Percentiles rank a stretch among this genome's conserved stretches.
These are phyloP conservation scores for Clavariopsis aquatica DNA, from an alignment of 495 filamentous ascomycete genomes.

Conservation along the genomic window DNA sequence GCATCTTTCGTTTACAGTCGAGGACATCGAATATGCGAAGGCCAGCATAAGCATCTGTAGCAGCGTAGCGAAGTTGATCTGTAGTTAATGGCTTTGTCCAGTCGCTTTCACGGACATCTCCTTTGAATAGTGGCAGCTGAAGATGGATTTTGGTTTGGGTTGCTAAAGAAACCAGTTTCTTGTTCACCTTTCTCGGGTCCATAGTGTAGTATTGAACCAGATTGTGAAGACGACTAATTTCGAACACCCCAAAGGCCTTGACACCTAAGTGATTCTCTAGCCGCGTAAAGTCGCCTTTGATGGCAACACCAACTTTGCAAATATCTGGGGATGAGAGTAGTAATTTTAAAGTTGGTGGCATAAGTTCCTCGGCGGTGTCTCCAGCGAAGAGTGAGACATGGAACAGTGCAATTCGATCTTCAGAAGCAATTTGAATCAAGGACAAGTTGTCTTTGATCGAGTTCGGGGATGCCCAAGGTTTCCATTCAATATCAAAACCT, in stretches of 20 bases:
- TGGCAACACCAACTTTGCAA: constrained; percentile 82
- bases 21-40: constrained; percentile 43
- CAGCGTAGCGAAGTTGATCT: constrained; percentile 44
- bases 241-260: constrained; percentile 38
- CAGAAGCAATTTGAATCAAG: constrained; percentile 46
- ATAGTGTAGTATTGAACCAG: constrained; percentile 40
- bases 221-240: constrained; percentile 46
- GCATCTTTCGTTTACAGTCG: constrained; percentile 41
- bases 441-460: constrained; percentile 43
- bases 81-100: constrained; percentile 40
- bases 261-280: constrained; percentile 40
- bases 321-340: constrained; percentile 78
- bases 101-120: constrained; percentile 42
- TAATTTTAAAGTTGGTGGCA: constrained; percentile 44
- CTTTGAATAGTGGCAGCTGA: constrained; percentile 45
- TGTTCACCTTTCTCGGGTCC: constrained; percentile 31
- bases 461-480: constrained; percentile 13
- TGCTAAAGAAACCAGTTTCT: constrained; percentile 37
- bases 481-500: constrained; percentile 50
- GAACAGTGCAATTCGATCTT: constrained; percentile 45
- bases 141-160: constrained; percentile 42
- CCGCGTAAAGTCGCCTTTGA: constrained; percentile 68
- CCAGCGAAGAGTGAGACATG: constrained; percentile 42
- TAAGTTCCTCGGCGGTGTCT: constrained; percentile 37
- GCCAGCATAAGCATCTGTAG: constrained; percentile 47